Evolutionary conservation across 2,329 filamentous ascomycete species (phyloP).

Genomic region (Hypoxylon sp.): DNA sequence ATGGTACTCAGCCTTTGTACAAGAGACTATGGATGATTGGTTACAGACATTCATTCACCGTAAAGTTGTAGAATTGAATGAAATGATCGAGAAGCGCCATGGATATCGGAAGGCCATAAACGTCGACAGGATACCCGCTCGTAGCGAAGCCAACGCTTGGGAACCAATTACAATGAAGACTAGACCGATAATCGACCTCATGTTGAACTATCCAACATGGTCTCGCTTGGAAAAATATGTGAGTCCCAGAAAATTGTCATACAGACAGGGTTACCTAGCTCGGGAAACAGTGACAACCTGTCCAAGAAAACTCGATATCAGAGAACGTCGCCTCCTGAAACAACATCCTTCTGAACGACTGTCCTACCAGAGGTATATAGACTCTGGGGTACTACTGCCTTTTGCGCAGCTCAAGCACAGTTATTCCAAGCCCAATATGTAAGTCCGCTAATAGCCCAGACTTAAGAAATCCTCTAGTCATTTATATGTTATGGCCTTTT

Average conservation of each 20-base stretch:
- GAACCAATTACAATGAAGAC: not conserved
- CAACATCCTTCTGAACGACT: not conserved
- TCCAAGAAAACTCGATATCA: not conserved
- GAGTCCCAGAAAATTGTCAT: not conserved
- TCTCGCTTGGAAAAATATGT: not conserved
- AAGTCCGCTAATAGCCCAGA: not conserved
- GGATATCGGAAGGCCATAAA: not conserved
- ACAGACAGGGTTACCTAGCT: not conserved
- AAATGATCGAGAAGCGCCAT: not conserved
- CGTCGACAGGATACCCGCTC: not conserved
- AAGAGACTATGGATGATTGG: slow-evolving; percentile 1
- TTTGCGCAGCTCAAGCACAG: not conserved
- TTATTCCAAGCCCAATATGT: slow-evolving; percentile 4
- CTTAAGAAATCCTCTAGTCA: not conserved
- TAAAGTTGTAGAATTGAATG: not conserved
- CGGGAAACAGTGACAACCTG: not conserved
- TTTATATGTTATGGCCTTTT: too few species aligned
- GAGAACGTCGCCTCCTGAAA: not conserved
- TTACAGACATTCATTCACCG: not conserved
- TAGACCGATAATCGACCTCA: not conserved
- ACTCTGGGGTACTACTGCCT: not conserved
- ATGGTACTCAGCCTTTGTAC: slow-evolving; percentile 17
- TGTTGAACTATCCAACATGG: not conserved
- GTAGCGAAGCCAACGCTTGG: not conserved
- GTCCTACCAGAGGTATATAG: not conserved